These are phyloP conservation scores for Fusarium verrucosum DNA, from an alignment of 2,329 filamentous ascomycete species.

Conservation along the genomic window DNA sequence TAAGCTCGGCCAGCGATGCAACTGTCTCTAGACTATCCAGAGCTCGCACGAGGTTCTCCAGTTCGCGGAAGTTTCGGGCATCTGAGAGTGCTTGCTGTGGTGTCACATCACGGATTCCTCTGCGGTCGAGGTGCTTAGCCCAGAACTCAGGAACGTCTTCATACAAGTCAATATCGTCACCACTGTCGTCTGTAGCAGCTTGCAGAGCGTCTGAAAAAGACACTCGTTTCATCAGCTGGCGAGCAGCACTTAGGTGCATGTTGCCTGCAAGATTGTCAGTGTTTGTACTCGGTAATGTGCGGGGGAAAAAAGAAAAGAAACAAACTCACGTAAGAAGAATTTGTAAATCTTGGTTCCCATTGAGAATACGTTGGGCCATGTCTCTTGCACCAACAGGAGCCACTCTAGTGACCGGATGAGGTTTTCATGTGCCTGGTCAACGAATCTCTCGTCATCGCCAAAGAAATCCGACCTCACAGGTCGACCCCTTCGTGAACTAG, in stretches of 20 bases:
- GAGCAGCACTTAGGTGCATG: slow-evolving; percentile 63
- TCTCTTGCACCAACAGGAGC: slow-evolving; percentile 77
- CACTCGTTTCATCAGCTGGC: slow-evolving; percentile 62
- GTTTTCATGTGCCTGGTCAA: slow-evolving; percentile 70
- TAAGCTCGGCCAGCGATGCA: slow-evolving; percentile 63
- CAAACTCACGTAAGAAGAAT: slow-evolving; percentile 79
- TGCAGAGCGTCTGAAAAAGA: slow-evolving; percentile 60
- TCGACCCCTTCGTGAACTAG: slow-evolving; percentile 59
- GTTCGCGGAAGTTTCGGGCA: slow-evolving; percentile 71
- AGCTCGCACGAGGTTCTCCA: slow-evolving; percentile 72
- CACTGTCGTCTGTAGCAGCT: slow-evolving; percentile 51
- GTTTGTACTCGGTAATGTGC: neutral
- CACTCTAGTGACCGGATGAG: slow-evolving; percentile 86
- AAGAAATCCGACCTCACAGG: slow-evolving; percentile 78
- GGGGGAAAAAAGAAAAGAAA: no score
- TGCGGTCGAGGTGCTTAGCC: slow-evolving; percentile 50
- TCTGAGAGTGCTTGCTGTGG: slow-evolving; percentile 59
- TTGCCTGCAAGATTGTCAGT: slow-evolving; percentile 51
- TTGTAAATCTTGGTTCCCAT: slow-evolving; percentile 79
- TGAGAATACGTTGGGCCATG: slow-evolving; percentile 76
- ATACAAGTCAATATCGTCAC: slow-evolving; percentile 51
- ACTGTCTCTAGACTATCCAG: slow-evolving; percentile 76
- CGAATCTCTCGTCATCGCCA: slow-evolving; percentile 63
- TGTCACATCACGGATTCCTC: slow-evolving; percentile 49
- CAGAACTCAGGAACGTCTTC: slow-evolving; percentile 54